Conservation (phyloP, 371 early-diverging fungal genomes). For the Basidiobolus meristosporus region DNA sequence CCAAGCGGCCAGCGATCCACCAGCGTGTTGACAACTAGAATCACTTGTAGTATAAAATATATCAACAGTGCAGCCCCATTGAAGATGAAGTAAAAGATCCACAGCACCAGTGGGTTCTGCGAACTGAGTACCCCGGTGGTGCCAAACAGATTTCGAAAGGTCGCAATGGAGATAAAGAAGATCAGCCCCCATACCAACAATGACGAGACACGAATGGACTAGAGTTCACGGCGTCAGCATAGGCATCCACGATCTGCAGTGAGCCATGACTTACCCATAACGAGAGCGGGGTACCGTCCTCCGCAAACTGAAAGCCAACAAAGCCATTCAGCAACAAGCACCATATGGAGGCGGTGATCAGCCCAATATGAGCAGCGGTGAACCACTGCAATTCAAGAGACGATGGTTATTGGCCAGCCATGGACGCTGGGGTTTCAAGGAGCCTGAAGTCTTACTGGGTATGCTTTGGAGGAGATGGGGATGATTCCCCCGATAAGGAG, state of each 20-base stretch:
- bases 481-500: slow-evolving; percentile 76
- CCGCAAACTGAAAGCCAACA: slow-evolving; percentile 90
- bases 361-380: slow-evolving; percentile 63
- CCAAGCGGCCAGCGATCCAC: slow-evolving; percentile 93
- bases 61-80: slow-evolving; percentile 61
- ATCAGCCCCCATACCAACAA: slow-evolving; percentile 52
- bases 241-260: too few species aligned
- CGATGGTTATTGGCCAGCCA: too few species aligned
- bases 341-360: slow-evolving; percentile 74
- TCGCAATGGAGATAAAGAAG: slow-evolving; percentile 65
- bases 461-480: slow-evolving; percentile 53
- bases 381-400: too few species aligned
- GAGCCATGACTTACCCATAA: slow-evolving; percentile 81
- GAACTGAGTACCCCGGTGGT: slow-evolving; percentile 16
- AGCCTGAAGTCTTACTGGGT: slow-evolving; percentile 67
- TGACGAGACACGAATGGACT: slow-evolving; percentile 75
- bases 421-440: too few species aligned
- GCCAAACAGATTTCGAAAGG: slow-evolving; percentile 44
- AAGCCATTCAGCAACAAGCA: slow-evolving; percentile 84
- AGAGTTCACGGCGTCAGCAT: too few species aligned
- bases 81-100: slow-evolving; percentile 73
- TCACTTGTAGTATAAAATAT: slow-evolving; percentile 77
- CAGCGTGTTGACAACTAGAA: slow-evolving; percentile 78
- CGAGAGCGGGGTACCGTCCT: slow-evolving; percentile 83
- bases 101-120: slow-evolving; percentile 51